Percentiles rank a stretch among this genome's conserved stretches.
Evolutionary conservation across 1,284 basidiomycete genomes (phyloP).

Genomic region (Coniferiporia weirii): DNA sequence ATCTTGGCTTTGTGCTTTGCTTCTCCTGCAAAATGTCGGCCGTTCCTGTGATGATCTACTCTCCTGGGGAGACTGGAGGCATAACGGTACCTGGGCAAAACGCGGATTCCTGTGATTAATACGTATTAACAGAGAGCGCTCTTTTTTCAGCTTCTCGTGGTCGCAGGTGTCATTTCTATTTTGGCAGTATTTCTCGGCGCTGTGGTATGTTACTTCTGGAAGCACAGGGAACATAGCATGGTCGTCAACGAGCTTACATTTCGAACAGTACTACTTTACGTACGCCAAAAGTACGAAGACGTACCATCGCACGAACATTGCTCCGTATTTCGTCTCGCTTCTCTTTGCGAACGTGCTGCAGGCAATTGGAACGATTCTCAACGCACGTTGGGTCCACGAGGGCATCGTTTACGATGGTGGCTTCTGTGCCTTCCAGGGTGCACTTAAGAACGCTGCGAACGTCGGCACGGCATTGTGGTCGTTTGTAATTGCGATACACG

Average conservation of each 20-base stretch:
- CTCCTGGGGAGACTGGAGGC: neutral
- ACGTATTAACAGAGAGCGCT: neutral
- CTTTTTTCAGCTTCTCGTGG: constrained; percentile 6
- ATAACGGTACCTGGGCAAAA: neutral
- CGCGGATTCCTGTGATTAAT: too few species aligned
- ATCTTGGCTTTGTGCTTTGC: neutral
- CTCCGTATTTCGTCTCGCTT: constrained; percentile 34
- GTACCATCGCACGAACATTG: constrained; percentile 26
- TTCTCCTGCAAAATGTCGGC: neutral
- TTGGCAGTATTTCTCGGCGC: constrained; percentile 3
- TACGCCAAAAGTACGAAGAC: constrained; percentile 14
- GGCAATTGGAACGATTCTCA: constrained; percentile 36
- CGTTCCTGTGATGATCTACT: neutral
- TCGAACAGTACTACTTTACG: constrained; percentile 7
- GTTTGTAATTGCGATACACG: constrained; percentile 35
- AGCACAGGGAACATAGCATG: neutral
- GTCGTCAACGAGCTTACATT: too few species aligned
- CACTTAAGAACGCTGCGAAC: constrained; percentile 40
- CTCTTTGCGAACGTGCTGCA: constrained; percentile 39
- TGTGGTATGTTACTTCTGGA: constrained; percentile 1
- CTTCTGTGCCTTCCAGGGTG: constrained; percentile 39
- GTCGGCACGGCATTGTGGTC: constrained; percentile 40
- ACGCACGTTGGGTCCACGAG: constrained; percentile 34
- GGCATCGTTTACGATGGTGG: constrained; percentile 30
- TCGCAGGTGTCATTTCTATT: constrained; percentile 15